phyloP scores from a whole-genome alignment of 495 filamentous ascomycete genomes.

The Talaromyces trachyspermus region DNA sequence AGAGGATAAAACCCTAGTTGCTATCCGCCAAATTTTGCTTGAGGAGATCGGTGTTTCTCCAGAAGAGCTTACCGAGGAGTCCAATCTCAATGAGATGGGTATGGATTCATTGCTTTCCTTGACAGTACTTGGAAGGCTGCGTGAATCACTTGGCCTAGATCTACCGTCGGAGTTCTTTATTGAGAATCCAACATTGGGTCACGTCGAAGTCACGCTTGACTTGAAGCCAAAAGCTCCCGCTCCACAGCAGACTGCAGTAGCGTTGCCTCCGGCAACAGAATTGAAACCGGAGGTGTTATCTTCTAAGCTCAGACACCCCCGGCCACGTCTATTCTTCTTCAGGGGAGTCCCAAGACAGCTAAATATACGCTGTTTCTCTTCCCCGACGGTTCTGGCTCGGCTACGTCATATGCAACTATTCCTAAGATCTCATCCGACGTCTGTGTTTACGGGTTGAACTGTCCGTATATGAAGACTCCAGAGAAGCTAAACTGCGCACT shows the following conservation, averaged over 20 bases:
- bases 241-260: conserved; percentile 12
- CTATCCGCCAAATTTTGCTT: conserved; percentile 52
- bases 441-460: conserved; percentile 56
- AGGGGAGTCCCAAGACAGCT: conserved; percentile 20
- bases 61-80: conserved; percentile 46
- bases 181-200: conserved; percentile 51
- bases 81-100: conserved; percentile 41
- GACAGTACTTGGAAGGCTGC: conserved; percentile 40
- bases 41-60: conserved; percentile 61
- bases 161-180: conserved; percentile 52
- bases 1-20: conserved; percentile 13
- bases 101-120: conserved; percentile 49
- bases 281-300: neutral
- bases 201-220: conserved; percentile 40
- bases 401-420: conserved; percentile 50
- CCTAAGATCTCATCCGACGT: conserved; percentile 47
- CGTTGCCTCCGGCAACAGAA: conserved; percentile 5
- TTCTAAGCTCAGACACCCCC: conserved; percentile 21
- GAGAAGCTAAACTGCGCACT: conserved; percentile 48
- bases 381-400: conserved; percentile 25
- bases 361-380: conserved; percentile 26
- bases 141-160: conserved; percentile 47
- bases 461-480: conserved; percentile 58
- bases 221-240: conserved; percentile 28
- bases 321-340: conserved; percentile 20